phyloP scores from a whole-genome alignment of 2,329 filamentous ascomycete species.

The Colletotrichum navitas region DNA sequence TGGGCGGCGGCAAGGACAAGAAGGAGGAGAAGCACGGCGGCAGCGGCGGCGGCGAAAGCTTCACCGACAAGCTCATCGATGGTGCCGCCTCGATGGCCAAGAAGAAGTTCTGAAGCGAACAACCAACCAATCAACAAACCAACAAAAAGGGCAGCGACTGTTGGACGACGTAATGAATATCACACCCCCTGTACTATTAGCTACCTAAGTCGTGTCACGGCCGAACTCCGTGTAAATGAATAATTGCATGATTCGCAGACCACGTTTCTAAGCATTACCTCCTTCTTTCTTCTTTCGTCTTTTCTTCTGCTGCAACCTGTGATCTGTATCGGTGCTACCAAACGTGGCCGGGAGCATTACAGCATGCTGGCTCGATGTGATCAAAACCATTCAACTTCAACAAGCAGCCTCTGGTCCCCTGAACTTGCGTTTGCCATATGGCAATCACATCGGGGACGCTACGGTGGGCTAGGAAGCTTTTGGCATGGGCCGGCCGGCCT shows the following conservation, averaged over 20 bases:
- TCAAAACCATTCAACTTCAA: too few species aligned
- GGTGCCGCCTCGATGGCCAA: constrained; percentile 36
- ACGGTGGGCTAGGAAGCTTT: background rate
- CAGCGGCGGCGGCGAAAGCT: constrained; percentile 24
- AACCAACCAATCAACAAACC: background rate
- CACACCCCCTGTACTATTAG: constrained; percentile 22
- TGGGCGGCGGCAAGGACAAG: constrained; percentile 33
- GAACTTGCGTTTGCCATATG: too few species aligned
- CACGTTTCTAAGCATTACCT: background rate
- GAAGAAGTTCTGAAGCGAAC: constrained; percentile 33
- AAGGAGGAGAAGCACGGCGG: constrained; percentile 32
- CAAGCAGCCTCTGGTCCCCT: background rate
- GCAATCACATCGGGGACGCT: too few species aligned
- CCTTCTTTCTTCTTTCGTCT: background rate
- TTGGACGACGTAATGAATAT: constrained; percentile 32
- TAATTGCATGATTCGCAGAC: background rate
- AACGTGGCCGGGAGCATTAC: background rate
- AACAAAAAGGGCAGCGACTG: background rate
- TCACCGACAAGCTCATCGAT: constrained; percentile 39
- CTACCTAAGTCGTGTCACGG: background rate
- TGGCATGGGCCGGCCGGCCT: background rate
- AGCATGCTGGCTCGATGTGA: background rate
- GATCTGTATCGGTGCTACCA: background rate
- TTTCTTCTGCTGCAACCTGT: background rate
- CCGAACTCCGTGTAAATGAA: background rate